Base-by-base conservation (phyloP, 78 protist species). In the Speleostelium caveatum region DNA sequence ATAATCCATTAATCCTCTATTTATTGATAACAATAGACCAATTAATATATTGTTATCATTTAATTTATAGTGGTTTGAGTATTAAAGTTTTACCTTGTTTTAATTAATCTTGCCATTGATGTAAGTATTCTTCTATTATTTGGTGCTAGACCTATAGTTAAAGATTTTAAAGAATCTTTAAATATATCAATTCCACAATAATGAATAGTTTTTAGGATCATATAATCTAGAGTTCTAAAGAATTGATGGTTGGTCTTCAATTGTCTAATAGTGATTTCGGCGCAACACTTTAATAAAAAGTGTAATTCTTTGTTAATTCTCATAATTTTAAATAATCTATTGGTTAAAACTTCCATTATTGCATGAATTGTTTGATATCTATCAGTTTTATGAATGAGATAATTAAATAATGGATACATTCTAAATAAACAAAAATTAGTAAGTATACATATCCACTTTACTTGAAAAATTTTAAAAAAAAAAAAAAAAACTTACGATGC, bases 301-400 rank as follows among this genome's bases (percentile, higher is more conserved):
- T 39, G 42, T 30, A 72, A 22, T 33, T 72, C 78, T 51, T 72
- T 72, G 33, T 72, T 72, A 8, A 26, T 19, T 32, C 51, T 72
- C 10, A 72, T 33, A 30, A 72, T 24, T 36, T 72, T 72, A 42
- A 72, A 72, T 72, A 72, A 53, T 53, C 78, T 72, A 72, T 72
- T 55, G 32, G 53, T 51, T 22, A 53, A 1, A 2, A 10, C 28
- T 72, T 72, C 78, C 6, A 72, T 7, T 2, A 72, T 32, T 5
- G 78, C 45, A 33, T 72, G 78, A 33, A 51, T 8, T 32, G 63
- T 39, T 51, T 10, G 3, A 21, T n/a, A 4, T 72, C 12, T 72
- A 17, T 72, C 63, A 32, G 51, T 32, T 51, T 53, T 72, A 17
- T 51, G 33, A n/a, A n/a, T n/a, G 2, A 72, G 33, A 53, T 21